Conservation (phyloP, 2,329 filamentous ascomycete species). For the Sphaerulina musiva region DNA sequence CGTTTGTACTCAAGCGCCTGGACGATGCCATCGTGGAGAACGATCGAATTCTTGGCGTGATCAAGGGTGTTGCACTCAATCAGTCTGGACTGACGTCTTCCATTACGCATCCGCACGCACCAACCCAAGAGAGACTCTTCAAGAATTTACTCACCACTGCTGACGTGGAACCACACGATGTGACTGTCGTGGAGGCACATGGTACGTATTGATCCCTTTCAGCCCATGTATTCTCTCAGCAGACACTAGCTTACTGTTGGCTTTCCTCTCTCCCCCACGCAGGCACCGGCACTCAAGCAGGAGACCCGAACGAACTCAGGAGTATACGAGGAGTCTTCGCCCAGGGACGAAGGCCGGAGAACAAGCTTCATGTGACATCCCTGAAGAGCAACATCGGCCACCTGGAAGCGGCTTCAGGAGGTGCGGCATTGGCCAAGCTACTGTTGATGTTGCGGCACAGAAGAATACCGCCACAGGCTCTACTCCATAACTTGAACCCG, state of each 20-base stretch:
- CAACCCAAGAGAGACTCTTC: slow-evolving; percentile 66
- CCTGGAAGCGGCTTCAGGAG: slow-evolving; percentile 49
- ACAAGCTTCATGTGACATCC: slow-evolving; percentile 43
- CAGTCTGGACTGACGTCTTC: slow-evolving; percentile 75
- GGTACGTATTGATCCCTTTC: slow-evolving; percentile 37
- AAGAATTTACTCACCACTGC: slow-evolving; percentile 63
- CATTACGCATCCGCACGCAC: slow-evolving; percentile 75
- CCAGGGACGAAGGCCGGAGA: slow-evolving; percentile 41
- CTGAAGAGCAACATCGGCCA: slow-evolving; percentile 52
- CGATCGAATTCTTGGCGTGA: slow-evolving; percentile 63
- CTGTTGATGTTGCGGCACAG: slow-evolving; percentile 59
- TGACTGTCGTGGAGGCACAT: slow-evolving; percentile 84
- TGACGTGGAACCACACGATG: slow-evolving; percentile 66
- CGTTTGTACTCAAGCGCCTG: slow-evolving; percentile 26
- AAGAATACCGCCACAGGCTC: slow-evolving; percentile 58
- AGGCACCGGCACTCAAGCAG: slow-evolving; percentile 71
- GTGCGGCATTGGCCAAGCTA: slow-evolving; percentile 57
- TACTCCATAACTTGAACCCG: slow-evolving; percentile 61
- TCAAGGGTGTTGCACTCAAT: slow-evolving; percentile 69
- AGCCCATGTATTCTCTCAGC: no score
- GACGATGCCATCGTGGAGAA: slow-evolving; percentile 65
- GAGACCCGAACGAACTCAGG: slow-evolving; percentile 74
- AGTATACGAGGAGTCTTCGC: slow-evolving; percentile 64
- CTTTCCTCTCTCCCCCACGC: no score
- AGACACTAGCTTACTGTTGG: no score